Evolutionary conservation across 2,329 filamentous ascomycete species (phyloP).

Genomic region (Zalaria obscura): DNA sequence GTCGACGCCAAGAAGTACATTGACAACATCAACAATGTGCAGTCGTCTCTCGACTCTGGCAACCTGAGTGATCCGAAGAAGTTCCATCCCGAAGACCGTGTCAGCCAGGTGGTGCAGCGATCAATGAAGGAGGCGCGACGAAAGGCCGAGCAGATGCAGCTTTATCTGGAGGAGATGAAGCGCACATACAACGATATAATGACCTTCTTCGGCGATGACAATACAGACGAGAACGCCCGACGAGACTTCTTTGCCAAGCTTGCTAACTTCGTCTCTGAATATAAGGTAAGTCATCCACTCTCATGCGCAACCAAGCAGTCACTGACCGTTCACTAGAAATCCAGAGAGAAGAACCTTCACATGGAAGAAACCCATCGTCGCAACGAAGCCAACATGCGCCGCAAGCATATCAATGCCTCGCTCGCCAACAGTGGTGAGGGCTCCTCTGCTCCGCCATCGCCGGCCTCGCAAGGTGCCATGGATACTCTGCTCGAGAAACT

Average conservation of each 20-base stretch:
- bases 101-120: conserved; percentile 78
- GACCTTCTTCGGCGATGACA: conserved; percentile 91
- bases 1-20: conserved; percentile 84
- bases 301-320: background rate
- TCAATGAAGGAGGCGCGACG: conserved; percentile 92
- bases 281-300: conserved; percentile 47
- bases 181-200: conserved; percentile 90
- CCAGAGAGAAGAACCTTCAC: conserved; percentile 75
- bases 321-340: conserved; percentile 42
- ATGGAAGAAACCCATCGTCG: conserved; percentile 71
- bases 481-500: conserved; percentile 90
- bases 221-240: conserved; percentile 77
- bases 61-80: conserved; percentile 94
- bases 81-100: conserved; percentile 94
- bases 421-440: conserved; percentile 27
- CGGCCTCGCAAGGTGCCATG: conserved; percentile 75
- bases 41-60: conserved; percentile 79
- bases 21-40: conserved; percentile 85
- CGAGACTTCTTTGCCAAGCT: conserved; percentile 94
- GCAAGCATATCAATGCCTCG: conserved; percentile 59
- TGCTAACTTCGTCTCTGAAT: conserved; percentile 77
- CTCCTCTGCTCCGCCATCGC: conserved; percentile 28
- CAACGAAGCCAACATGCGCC: conserved; percentile 85
- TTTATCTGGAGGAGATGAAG: conserved; percentile 87
- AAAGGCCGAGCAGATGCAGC: conserved; percentile 89